These are phyloP conservation scores for Protostelium mycophagum DNA, from an alignment of 78 protist species.

Conservation along the genomic window DNA sequence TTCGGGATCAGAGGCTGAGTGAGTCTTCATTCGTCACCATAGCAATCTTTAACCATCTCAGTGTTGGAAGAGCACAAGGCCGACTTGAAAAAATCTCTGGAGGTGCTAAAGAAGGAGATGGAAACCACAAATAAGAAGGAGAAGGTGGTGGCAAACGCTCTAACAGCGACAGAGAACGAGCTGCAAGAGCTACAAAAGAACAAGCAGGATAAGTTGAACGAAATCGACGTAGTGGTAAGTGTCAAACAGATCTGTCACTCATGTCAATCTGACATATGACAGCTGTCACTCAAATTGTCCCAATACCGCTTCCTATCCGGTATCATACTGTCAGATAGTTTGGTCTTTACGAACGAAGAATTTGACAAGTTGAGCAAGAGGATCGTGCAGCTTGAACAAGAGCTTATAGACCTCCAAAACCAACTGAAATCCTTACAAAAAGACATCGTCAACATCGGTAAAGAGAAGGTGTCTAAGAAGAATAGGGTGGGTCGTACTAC, in stretches of 20 bases:
- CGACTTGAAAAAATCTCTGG: constrained; percentile 30
- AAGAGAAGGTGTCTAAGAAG: constrained; percentile 17
- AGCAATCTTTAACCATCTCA: too few relatives aligned
- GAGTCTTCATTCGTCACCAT: too few relatives aligned
- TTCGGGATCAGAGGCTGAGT: constrained; percentile 44
- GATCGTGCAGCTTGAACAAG: constrained; percentile 10
- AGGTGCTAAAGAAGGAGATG: constrained; percentile 12
- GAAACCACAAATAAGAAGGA: constrained; percentile 39
- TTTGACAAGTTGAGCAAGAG: constrained; percentile 12
- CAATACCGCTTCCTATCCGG: constrained; percentile 12
- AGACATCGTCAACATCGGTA: constrained; percentile 5
- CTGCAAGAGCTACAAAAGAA: constrained; percentile 38
- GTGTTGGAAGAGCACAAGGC: constrained; percentile 28
- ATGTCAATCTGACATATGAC: constrained; percentile 13
- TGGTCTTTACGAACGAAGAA: constrained; percentile 36
- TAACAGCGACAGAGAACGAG: constrained; percentile 9
- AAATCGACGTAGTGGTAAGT: constrained; percentile 30
- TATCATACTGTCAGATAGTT: constrained; percentile 9
- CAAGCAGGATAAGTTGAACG: constrained; percentile 58
- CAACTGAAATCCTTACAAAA: constrained; percentile 3
- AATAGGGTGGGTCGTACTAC: neutral
- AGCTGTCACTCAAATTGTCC: constrained; percentile 12
- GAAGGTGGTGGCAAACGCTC: constrained; percentile 4
- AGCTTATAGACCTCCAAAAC: constrained; percentile 7
- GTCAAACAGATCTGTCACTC: constrained; percentile 5